A percentile compares a stretch with the other conserved stretches of the same genome.
Conservation (phyloP, 805 yeast species). For the Starmera quercuum region DNA sequence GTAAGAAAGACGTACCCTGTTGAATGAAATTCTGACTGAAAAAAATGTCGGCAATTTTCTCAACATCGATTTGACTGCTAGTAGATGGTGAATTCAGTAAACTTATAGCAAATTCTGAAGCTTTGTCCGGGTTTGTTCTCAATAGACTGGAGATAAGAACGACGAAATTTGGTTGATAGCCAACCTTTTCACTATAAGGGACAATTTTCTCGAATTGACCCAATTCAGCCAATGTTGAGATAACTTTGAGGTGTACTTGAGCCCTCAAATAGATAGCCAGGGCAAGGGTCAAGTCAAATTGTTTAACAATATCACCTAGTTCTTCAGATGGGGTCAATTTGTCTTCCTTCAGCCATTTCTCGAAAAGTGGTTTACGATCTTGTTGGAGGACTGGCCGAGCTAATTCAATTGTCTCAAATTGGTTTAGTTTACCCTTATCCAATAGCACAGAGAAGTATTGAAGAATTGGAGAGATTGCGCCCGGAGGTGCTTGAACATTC, state of each 20-base stretch:
- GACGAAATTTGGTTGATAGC: constrained; percentile 84
- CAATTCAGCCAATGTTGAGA: constrained; percentile 84
- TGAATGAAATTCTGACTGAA: constrained; percentile 90
- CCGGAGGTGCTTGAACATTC: constrained; percentile 85
- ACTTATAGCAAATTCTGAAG: constrained; percentile 92
- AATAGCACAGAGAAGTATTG: constrained; percentile 87
- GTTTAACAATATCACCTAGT: constrained; percentile 91
- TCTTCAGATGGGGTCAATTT: constrained; percentile 94
- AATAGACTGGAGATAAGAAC: constrained; percentile 84
- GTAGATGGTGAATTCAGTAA: constrained; percentile 59
- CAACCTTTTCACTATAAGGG: constrained; percentile 87
- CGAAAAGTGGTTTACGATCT: constrained; percentile 87
- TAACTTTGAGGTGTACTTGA: constrained; percentile 79
- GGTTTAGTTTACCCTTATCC: constrained; percentile 88
- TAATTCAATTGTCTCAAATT: constrained; percentile 88
- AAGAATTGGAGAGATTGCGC: constrained; percentile 88
- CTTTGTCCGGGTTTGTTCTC: constrained; percentile 94
- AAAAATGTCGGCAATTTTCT: constrained; percentile 86
- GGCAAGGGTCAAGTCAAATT: constrained; percentile 78
- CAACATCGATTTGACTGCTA: constrained; percentile 61
- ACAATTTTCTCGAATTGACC: constrained; percentile 95
- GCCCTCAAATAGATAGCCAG: constrained; percentile 86
- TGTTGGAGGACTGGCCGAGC: constrained; percentile 95
- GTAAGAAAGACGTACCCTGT: constrained; percentile 95
- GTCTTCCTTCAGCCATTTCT: constrained; percentile 94